These are phyloP conservation scores for Neurospora sublineolata DNA, from an alignment of 495 filamentous ascomycete species.

Conservation along the genomic window DNA sequence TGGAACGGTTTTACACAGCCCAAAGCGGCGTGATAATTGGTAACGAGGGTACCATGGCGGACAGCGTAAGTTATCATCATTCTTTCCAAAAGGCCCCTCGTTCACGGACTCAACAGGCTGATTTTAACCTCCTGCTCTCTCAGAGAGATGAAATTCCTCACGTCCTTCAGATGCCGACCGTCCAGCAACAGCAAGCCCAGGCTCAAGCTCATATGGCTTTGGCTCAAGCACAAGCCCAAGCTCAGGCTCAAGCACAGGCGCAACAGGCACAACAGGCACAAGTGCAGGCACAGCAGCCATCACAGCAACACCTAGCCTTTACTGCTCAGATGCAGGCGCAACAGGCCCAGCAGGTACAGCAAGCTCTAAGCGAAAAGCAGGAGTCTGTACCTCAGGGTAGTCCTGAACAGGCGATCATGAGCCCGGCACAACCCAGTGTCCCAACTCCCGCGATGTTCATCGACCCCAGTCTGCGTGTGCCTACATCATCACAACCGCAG, in stretches of 20 bases:
- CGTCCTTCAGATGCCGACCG: constrained; percentile 14
- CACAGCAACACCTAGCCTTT: not conserved
- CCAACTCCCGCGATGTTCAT: constrained; percentile 8
- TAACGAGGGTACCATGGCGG: constrained; percentile 34
- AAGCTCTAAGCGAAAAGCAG: not conserved
- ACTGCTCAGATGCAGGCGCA: not conserved
- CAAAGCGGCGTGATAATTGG: constrained; percentile 21
- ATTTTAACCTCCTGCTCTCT: not conserved
- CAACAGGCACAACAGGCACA: not conserved
- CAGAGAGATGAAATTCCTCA: constrained; percentile 23
- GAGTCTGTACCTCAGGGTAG: not conserved
- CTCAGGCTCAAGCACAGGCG: not conserved
- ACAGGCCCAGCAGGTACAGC: not conserved
- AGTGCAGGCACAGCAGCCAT: not conserved
- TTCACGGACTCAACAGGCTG: not conserved
- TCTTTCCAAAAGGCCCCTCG: not conserved
- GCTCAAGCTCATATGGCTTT: not conserved
- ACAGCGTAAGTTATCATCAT: constrained; percentile 25
- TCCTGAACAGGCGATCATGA: not conserved
- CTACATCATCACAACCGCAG: constrained; percentile 6
- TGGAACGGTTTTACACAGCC: constrained; percentile 30
- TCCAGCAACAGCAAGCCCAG: constrained; percentile 4
- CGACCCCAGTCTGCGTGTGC: constrained; percentile 14
- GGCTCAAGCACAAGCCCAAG: constrained; percentile 1
- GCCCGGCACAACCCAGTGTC: not conserved